These are phyloP conservation scores for Chenopodium suecicum DNA, from an alignment of 148 eudicot genomes.

Conservation along the genomic window DNA sequence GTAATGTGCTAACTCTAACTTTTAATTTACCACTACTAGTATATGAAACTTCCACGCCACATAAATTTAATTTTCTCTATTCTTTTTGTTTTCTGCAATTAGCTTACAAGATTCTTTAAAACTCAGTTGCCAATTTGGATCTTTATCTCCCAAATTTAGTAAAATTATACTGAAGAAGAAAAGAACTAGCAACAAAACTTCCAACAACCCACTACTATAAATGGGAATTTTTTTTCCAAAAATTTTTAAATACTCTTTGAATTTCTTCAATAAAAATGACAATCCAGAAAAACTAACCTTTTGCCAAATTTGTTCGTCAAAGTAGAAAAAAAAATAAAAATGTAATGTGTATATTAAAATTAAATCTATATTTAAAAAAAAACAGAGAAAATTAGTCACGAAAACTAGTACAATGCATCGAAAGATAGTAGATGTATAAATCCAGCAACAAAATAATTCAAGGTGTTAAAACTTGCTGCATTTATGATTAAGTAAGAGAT, in stretches of 20 bases:
- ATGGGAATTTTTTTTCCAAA: no score
- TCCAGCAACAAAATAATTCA: conserved; percentile 13
- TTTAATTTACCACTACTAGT: neutral
- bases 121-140: conserved; percentile 35
- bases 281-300: neutral
- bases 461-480: conserved; percentile 17
- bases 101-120: neutral
- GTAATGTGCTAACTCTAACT: conserved; percentile 3
- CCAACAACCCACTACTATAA: conserved; percentile 1
- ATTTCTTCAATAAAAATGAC: conserved; percentile 1
- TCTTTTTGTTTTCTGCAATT: no score
- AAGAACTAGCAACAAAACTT: neutral
- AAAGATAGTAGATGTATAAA: conserved; percentile 14
- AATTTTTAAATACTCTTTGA: neutral
- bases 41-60: neutral
- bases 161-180: conserved; percentile 1
- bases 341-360: neutral
- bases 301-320: neutral
- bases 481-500: neutral
- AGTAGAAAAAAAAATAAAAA: neutral
- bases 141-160: conserved; percentile 12
- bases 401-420: conserved; percentile 25
- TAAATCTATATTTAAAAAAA: neutral
- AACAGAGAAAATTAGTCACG: neutral
- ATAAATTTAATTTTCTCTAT: neutral